phyloP scores from a whole-genome alignment of 2,329 filamentous ascomycete species.

The Cladosporium halotolerans region DNA sequence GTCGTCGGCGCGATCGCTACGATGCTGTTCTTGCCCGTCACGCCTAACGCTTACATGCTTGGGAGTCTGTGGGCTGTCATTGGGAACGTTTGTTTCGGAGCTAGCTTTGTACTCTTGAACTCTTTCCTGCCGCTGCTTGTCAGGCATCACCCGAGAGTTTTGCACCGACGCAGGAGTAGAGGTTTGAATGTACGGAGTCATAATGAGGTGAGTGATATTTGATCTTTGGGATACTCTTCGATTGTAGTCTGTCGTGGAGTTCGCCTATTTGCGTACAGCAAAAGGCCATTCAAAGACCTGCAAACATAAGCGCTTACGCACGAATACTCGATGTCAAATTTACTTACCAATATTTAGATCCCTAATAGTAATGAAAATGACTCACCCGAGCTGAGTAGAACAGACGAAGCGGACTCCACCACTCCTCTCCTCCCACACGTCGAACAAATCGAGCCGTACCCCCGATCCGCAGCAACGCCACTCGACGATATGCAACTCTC shows the following conservation, averaged over 20 bases:
- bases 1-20: conserved; percentile 73
- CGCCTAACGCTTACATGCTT: conserved; percentile 68
- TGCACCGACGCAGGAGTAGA: background rate
- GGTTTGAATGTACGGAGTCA: too few species aligned
- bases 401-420: conserved; percentile 30
- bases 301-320: background rate
- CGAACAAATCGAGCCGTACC: conserved; percentile 27
- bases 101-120: conserved; percentile 91
- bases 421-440: conserved; percentile 31
- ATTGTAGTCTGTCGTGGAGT: too few species aligned
- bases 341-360: background rate
- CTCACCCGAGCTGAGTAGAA: conserved; percentile 16
- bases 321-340: background rate
- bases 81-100: conserved; percentile 89
- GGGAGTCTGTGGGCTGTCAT: conserved; percentile 80
- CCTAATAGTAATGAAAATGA: conserved; percentile 17
- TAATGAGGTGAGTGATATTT: background rate
- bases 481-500: conserved; percentile 67
- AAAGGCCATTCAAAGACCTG: background rate
- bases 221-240: too few species aligned
- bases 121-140: conserved; percentile 90
- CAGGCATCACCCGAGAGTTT: conserved; percentile 62
- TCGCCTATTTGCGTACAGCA: too few species aligned
- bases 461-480: conserved; percentile 32
- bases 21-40: conserved; percentile 80